These are phyloP conservation scores for Caloboletus firmus DNA, from an alignment of 1,284 basidiomycete species.

Conservation along the genomic window DNA sequence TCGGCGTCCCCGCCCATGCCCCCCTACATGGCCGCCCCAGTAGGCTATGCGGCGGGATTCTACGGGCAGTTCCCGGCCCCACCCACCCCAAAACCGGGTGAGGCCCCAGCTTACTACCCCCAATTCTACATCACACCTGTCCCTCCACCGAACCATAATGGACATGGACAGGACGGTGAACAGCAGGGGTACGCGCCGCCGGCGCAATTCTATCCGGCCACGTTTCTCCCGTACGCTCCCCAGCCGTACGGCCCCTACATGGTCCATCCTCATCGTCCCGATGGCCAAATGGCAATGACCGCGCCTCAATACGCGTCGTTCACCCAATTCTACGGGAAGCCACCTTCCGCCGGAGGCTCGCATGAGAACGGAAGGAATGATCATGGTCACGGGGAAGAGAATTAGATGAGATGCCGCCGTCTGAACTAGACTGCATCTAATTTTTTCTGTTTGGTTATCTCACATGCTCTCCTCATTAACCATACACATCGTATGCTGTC, in stretches of 20 bases:
- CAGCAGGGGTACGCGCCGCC: conserved; percentile 43
- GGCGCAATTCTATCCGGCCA: conserved; percentile 51
- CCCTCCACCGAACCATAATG: conserved; percentile 42
- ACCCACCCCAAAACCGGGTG: conserved; percentile 51
- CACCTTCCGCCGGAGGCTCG: conserved; percentile 33
- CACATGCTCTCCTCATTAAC: conserved; percentile 20
- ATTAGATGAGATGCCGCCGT: conserved; percentile 28
- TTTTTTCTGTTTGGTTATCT: conserved; percentile 19
- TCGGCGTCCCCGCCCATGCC: conserved; percentile 46
- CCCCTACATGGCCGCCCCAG: conserved; percentile 44
- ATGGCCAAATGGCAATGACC: conserved; percentile 39
- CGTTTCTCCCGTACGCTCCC: conserved; percentile 48
- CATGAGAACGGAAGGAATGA: conserved; percentile 34
- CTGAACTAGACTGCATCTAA: conserved; percentile 16
- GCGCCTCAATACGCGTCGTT: conserved; percentile 40
- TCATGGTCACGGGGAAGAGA: conserved; percentile 35
- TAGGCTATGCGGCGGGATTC: conserved; percentile 45
- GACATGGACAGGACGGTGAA: conserved; percentile 48
- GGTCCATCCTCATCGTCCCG: conserved; percentile 45
- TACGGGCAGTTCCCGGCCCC: conserved; percentile 52
- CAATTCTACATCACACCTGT: conserved; percentile 48
- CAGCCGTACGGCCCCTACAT: conserved; percentile 53
- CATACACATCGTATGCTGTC: conserved; percentile 21
- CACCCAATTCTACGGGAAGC: conserved; percentile 37
- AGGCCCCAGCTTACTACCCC: conserved; percentile 50